These are phyloP conservation scores for Phytophthora sojae DNA, from an alignment of 352 stramenopile genomes.

Conservation along the genomic window DNA sequence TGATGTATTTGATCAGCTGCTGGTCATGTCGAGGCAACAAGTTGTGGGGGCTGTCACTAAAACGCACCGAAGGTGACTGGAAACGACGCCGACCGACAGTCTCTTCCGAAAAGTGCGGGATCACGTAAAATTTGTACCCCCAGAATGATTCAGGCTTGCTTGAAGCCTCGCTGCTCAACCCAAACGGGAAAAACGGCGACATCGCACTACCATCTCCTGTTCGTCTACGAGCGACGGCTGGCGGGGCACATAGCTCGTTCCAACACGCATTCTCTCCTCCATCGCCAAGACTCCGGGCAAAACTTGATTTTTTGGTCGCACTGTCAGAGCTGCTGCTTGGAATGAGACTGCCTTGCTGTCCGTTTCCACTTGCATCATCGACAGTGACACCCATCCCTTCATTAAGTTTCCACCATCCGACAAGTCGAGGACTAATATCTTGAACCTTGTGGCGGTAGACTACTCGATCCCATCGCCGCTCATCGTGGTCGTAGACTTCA, in stretches of 20 bases:
- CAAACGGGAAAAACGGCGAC: slow-evolving; percentile 39
- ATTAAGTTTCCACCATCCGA: slow-evolving; percentile 71
- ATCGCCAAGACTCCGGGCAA: slow-evolving; percentile 11
- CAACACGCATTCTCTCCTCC: slow-evolving; percentile 21
- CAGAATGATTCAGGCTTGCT: slow-evolving; percentile 37
- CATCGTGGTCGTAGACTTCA: slow-evolving; percentile 66
- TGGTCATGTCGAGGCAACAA: slow-evolving; percentile 56
- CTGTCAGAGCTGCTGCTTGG: not conserved
- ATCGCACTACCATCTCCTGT: slow-evolving; percentile 24
- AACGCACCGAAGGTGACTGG: slow-evolving; percentile 39
- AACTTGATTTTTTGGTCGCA: slow-evolving; percentile 7
- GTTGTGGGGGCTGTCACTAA: slow-evolving; percentile 24
- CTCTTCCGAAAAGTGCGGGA: slow-evolving; percentile 65
- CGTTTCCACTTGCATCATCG: slow-evolving; percentile 51
- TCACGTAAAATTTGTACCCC: slow-evolving; percentile 81
- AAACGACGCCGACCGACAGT: slow-evolving; percentile 66
- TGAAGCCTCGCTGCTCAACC: not conserved
- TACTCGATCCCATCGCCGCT: slow-evolving; percentile 61
- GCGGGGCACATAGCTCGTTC: slow-evolving; percentile 34
- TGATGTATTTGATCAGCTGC: slow-evolving; percentile 81
- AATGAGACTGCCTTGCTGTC: slow-evolving; percentile 26
- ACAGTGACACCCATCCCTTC: slow-evolving; percentile 52
- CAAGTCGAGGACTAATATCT: slow-evolving; percentile 53
- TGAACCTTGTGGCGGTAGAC: slow-evolving; percentile 71
- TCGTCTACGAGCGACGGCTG: slow-evolving; percentile 37